Conservation (phyloP, 139 green algal genomes). For the Ostreobium quekettii region DNA sequence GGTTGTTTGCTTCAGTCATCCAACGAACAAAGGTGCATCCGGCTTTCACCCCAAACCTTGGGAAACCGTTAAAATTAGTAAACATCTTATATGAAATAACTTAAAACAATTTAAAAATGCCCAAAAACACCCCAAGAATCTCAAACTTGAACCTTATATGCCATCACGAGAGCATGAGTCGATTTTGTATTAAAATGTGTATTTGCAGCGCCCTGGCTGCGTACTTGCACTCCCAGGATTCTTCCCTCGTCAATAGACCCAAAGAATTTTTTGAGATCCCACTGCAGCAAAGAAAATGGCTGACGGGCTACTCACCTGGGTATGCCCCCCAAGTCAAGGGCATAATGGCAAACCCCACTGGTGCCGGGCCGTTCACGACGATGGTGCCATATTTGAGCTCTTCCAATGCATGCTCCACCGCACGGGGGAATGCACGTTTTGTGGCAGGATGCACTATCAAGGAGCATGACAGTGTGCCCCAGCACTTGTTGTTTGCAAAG, state of each 20-base stretch:
- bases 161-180: neutral
- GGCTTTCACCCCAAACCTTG: no score
- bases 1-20: no score
- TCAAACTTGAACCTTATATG: slow-evolving; percentile 15
- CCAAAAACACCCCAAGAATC: no score
- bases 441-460: slow-evolving; percentile 47
- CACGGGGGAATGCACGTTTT: slow-evolving; percentile 8
- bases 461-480: slow-evolving; percentile 55
- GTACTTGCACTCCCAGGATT: no score
- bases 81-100: no score
- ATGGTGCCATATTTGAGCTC: slow-evolving; percentile 63
- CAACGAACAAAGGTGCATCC: no score
- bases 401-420: slow-evolving; percentile 43
- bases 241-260: no score
- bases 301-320: slow-evolving; percentile 27
- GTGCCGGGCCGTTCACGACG: slow-evolving; percentile 48
- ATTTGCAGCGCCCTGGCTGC: no score
- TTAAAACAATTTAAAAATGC: no score
- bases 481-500: slow-evolving; percentile 61
- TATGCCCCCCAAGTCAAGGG: slow-evolving; percentile 62
- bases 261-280: no score
- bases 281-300: neutral
- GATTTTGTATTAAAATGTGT: neutral
- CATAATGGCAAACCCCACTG: slow-evolving; percentile 42
- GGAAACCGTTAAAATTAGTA: no score